Base-by-base conservation (phyloP, 2,329 filamentous ascomycete genomes). In the Penicillium nordicum region DNA sequence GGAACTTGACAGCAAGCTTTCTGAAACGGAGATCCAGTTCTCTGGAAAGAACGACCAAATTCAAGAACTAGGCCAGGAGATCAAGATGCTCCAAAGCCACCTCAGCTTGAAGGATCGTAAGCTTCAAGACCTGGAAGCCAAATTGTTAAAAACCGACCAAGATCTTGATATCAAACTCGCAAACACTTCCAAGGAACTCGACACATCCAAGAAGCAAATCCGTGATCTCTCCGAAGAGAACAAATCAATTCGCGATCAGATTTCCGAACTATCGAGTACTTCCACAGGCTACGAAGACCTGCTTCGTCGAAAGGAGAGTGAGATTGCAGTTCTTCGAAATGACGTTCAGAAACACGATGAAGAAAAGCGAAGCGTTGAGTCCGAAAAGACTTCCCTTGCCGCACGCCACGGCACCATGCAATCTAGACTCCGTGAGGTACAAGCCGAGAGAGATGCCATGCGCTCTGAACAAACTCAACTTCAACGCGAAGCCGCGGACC, bases 211-310 rank as follows among this genome's bases (percentile, higher is more conserved):
- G 70, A 82, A 85, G 57, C 87, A 90, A 62, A 86, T 96, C 66
- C 86, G 88, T 50, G 87, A 91, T 21, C 82, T 97, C 1, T 73
- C 86, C 2, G 85, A 88, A 5, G 93, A 99, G 69, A 95, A 96
- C 64, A 84, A 86, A 12, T 86, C 89, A 43, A 84, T 96, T 45
- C 88, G 95, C 52, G 85, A 92, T 65, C 92, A 97, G 67, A 86
- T 99, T 51, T 84, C 89, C 0, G 87, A 96, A 63, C 79, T 99
- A 18, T 94, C 94, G 0, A 87, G 90, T 47, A 97, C 93, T 0
- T 96, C 93, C 0, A 95, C 92, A 0, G 91, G 92, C 69, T 97
- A 96, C 63, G 94, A 99, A 74, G 93, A 97, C 66, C 83, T 97
- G 42, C 88, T 99, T 25, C 84, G 92, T 25, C 88, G 89, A 57